phyloP scores from a whole-genome alignment of 2,329 filamentous ascomycete species.

The Fusarium longipes region DNA sequence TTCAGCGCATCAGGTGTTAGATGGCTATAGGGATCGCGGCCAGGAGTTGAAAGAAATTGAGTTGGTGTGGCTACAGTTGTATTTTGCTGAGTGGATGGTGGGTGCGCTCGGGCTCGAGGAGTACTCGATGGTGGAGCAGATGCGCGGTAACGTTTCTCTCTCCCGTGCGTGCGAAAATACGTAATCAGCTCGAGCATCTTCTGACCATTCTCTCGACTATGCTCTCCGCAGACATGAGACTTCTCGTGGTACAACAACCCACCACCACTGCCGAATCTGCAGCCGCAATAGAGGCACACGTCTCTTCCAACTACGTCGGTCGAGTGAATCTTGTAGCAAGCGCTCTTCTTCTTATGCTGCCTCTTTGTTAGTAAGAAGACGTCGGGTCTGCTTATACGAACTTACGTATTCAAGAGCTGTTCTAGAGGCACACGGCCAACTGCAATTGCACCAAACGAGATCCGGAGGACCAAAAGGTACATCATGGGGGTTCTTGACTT shows the following conservation, averaged over 20 bases:
- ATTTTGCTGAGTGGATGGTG: not conserved
- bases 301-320: constrained; percentile 45
- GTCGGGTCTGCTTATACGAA: not conserved
- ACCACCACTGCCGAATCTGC: constrained; percentile 55
- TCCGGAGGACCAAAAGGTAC: constrained; percentile 2
- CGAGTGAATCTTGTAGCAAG: constrained; percentile 39
- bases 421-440: constrained; percentile 51
- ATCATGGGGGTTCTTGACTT: not conserved
- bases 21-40: constrained; percentile 58
- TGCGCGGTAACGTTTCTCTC: not conserved
- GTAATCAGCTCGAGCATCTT: constrained; percentile 27
- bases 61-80: constrained; percentile 10
- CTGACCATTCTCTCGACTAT: constrained; percentile 38
- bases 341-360: constrained; percentile 47
- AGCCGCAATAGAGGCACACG: constrained; percentile 59
- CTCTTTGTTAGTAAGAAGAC: constrained; percentile 29
- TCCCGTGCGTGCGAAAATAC: constrained; percentile 10
- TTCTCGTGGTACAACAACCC: constrained; percentile 59
- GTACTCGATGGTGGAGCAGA: not conserved
- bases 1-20: constrained; percentile 49
- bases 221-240: constrained; percentile 60
- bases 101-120: not conserved
- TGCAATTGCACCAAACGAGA: constrained; percentile 49
- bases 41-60: constrained; percentile 21
- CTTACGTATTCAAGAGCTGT: constrained; percentile 51